Percentiles rank a stretch among this genome's conserved stretches.
Evolutionary conservation across 1,139 yeast species (phyloP).

Genomic region (Scheffersomyces segobiensis): DNA sequence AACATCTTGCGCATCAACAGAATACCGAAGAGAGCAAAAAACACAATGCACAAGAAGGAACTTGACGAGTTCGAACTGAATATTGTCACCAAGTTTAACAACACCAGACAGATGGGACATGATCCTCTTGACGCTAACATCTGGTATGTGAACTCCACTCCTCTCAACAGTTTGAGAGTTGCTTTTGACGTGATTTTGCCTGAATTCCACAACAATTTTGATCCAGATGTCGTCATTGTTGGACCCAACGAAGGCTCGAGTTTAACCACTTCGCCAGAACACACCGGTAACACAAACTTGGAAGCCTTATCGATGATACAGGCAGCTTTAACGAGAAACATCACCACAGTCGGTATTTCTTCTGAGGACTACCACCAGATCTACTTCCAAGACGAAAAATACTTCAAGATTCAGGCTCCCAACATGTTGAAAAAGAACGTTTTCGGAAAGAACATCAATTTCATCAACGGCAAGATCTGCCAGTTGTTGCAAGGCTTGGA

Average conservation of each 20-base stretch:
- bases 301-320: slow-evolving; percentile 6
- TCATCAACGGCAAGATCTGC: slow-evolving; percentile 25
- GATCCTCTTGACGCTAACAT: slow-evolving; percentile 35
- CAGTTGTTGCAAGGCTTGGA: slow-evolving; percentile 8
- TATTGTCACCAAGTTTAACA: background rate
- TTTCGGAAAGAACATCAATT: slow-evolving; percentile 26
- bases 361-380: slow-evolving; percentile 30
- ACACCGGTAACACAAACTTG: slow-evolving; percentile 4
- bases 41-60: slow-evolving; percentile 14
- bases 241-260: slow-evolving; percentile 41
- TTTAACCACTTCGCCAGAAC: slow-evolving; percentile 9
- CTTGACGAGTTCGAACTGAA: background rate
- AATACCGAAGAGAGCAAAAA: slow-evolving; percentile 20
- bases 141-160: slow-evolving; percentile 42
- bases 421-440: slow-evolving; percentile 20
- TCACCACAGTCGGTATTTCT: slow-evolving; percentile 30
- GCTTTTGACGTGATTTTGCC: slow-evolving; percentile 38
- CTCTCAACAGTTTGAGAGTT: slow-evolving; percentile 30
- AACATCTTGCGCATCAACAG: slow-evolving; percentile 18
- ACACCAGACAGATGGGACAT: slow-evolving; percentile 24
- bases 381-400: slow-evolving; percentile 35
- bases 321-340: slow-evolving; percentile 16
- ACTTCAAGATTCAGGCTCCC: slow-evolving; percentile 17
- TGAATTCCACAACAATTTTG: slow-evolving; percentile 24
- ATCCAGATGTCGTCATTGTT: slow-evolving; percentile 38